These are phyloP conservation scores for Spergularia marina DNA, from an alignment of 148 eudicot species.

Conservation along the genomic window DNA sequence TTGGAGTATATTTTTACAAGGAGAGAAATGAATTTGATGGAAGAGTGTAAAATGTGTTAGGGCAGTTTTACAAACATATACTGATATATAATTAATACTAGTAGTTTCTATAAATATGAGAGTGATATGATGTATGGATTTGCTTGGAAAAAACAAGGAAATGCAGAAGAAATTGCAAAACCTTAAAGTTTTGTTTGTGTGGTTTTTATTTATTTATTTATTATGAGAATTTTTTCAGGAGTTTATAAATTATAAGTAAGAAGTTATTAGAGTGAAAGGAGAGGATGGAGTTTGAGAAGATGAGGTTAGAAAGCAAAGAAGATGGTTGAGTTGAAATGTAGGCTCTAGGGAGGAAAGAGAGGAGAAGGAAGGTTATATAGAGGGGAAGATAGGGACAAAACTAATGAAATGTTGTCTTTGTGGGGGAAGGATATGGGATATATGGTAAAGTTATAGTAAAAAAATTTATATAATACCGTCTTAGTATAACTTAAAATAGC, in stretches of 20 bases:
- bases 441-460: no score
- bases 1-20: not conserved
- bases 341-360: no score
- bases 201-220: no score
- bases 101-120: not conserved
- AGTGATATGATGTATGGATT: not conserved
- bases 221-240: not conserved
- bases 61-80: no score
- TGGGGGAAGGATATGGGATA: no score
- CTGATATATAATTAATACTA: not conserved
- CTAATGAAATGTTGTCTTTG: no score
- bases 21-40: not conserved
- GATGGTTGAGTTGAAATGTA: no score
- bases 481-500: no score
- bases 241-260: not conserved
- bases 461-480: no score
- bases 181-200: not conserved
- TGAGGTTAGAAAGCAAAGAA: not conserved
- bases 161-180: constrained; percentile 22
- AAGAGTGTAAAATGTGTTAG: not conserved
- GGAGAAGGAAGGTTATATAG: no score
- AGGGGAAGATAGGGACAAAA: not conserved
- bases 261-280: not conserved
- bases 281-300: not conserved
- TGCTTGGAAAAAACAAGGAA: constrained; percentile 19